Base-by-base conservation (phyloP, 345 rosid genomes). In the Physaria fendleri region DNA sequence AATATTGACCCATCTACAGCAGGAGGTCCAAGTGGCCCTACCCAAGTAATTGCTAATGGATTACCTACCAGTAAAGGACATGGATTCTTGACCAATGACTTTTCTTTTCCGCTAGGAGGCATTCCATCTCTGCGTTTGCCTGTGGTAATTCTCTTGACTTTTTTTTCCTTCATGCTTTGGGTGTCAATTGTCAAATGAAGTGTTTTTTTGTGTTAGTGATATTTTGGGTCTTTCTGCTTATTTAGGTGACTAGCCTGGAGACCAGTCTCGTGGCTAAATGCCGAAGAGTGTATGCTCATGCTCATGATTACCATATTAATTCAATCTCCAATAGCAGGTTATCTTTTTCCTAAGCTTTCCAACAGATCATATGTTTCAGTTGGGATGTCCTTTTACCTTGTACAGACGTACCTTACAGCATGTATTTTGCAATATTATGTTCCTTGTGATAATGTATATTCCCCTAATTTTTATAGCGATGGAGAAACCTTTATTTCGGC, bases 401-500 rank as follows among this genome's bases (percentile, higher is more conserved):
- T 45, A 29, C 24, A 50, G 32, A 11, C 38, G 41, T 67, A 44
- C 8, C 32, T 25, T 44, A 13, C 66, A 42, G 10, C 56, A 23
- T 68, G 27, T 27, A 27, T 16, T n/a, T n/a, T 6, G 25, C 32
- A 30, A 24, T 33, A 4, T 13, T 29, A 30, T 63, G 5, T 56
- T 42, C 59, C 5, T 48, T 46, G 54, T 15, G 43, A 27, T 56
- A 56, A 63, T 62, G 21, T 48, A 12, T 55, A 9, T 59, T 44
- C 32, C 35, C 16, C 9, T 25, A 18, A 17, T 18, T 46, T 56
- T 63, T 71, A 10, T 56, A 93, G 99, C 65, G 99, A 94, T 38
- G 97, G 93, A 28, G 99, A 90, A 75, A 94, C 99, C 12, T 94
- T 94, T 65, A 87, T 94, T 77, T 94, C 99, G 6, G 96, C 99